These are phyloP conservation scores for Solanum chmielewskii DNA, from an alignment of 257 asterid species.

Conservation along the genomic window DNA sequence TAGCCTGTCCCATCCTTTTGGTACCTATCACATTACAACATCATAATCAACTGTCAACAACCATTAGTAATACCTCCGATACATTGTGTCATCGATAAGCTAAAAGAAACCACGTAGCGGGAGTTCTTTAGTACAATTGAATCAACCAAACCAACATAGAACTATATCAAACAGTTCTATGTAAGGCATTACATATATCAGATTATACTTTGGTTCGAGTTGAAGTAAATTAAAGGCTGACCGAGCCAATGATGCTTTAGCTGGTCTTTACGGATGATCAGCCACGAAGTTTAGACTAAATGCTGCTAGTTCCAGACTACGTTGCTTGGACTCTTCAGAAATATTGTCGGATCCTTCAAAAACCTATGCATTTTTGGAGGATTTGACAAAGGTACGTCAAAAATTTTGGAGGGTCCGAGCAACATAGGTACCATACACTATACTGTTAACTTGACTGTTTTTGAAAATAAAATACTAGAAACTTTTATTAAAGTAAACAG, in stretches of 20 bases:
- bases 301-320: neutral
- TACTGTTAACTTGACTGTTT: neutral
- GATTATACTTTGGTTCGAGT: neutral
- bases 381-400: neutral
- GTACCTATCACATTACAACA: slow-evolving; percentile 41
- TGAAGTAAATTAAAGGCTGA: neutral
- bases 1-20: slow-evolving; percentile 95
- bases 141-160: neutral
- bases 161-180: neutral
- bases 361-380: neutral
- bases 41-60: neutral
- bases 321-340: neutral
- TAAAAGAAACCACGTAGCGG: neutral
- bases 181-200: neutral
- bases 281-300: neutral
- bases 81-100: neutral
- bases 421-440: neutral
- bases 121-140: neutral
- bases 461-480: neutral
- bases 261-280: neutral
- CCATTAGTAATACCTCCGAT: neutral
- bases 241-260: neutral
- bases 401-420: neutral
- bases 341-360: neutral
- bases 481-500: neutral